These are phyloP conservation scores for Jatropha curcas DNA, from an alignment of 345 rosid genomes.

Conservation along the genomic window DNA sequence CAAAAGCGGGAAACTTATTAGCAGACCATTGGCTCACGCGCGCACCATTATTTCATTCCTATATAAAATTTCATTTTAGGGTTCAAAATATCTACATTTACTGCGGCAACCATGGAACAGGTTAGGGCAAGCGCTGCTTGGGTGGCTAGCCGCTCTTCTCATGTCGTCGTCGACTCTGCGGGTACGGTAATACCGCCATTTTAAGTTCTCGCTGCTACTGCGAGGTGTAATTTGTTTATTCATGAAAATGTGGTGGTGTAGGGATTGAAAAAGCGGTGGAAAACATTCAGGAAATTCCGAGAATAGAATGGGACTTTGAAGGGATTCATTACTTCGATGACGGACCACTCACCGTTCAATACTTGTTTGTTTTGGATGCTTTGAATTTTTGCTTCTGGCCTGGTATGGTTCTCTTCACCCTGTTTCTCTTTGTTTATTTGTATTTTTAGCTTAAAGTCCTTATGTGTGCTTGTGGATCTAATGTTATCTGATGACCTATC, in stretches of 20 bases:
- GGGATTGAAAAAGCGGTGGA: constrained; percentile 68
- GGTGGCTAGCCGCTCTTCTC: constrained; percentile 63
- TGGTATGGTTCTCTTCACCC: constrained; percentile 42
- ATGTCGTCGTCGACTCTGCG: constrained; percentile 49
- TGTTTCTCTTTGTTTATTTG: too few species aligned
- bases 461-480: too few species aligned
- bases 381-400: constrained; percentile 88
- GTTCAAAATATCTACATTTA: constrained; percentile 4
- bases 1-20: constrained; percentile 43
- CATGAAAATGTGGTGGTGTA: constrained; percentile 21
- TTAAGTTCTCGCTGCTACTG: not conserved
- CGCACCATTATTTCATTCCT: not conserved
- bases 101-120: constrained; percentile 47
- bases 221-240: not conserved
- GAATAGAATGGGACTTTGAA: constrained; percentile 78
- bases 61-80: constrained; percentile 6
- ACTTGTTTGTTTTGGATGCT: constrained; percentile 77
- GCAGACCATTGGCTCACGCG: not conserved
- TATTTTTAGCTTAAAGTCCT: too few species aligned
- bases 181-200: constrained; percentile 26
- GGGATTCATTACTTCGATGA: constrained; percentile 78
- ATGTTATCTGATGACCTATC: not conserved
- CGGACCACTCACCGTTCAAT: constrained; percentile 74
- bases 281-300: constrained; percentile 52
- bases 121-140: constrained; percentile 64